Base-by-base conservation (phyloP, 345 rosid species). In the Excoecaria cochinchinensis region DNA sequence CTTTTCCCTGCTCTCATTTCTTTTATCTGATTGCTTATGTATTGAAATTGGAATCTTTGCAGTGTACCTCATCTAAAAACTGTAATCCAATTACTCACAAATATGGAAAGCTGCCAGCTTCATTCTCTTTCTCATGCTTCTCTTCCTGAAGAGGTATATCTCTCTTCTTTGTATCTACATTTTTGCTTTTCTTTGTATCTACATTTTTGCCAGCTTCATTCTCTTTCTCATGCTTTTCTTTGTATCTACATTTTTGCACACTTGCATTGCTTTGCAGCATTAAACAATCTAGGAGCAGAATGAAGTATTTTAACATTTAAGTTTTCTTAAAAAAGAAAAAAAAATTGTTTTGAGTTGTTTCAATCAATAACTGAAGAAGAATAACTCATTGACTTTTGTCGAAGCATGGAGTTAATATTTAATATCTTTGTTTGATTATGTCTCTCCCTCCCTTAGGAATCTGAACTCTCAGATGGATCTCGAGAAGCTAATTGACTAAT, bases 41-140 rank as follows among this genome's bases (percentile, higher is more conserved):
- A 64, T 72, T 24, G 74, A 48, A 61, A 31, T 58, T 61, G 12
- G 64, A 36, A 71, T 36, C 48, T 80, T 70, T 83, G 79, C 89
- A 91, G 93, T 38, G 86, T 78, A 73, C 87, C 93, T 65, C 91
- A 86, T 83, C 82, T 89, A 60, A 75, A 77, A 84, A 88, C 91
- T 11, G 89, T 85, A 44, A 42, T 73, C 55, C 91, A 89, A 79
- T 78, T 91, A 25, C 91, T 91, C 39, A 82, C 77, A 6, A 86
- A 91, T 62, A 89, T 91, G 90, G 95, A 86, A 78, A 82, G 77
- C 78, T 80, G 82, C 81, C 92, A 89, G 69, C 89, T 89, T 42
- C 82, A 36, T 81, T 67, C 87, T 75, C 85, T 86, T 51, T 84
- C 90, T 8, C 87, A 73, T 67, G 50, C 76, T 70, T 68, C 58